Percentiles rank a stretch among this genome's conserved stretches.
These are phyloP conservation scores for Clonostachys byssicola DNA, from an alignment of 2,329 filamentous ascomycete genomes.

Conservation along the genomic window DNA sequence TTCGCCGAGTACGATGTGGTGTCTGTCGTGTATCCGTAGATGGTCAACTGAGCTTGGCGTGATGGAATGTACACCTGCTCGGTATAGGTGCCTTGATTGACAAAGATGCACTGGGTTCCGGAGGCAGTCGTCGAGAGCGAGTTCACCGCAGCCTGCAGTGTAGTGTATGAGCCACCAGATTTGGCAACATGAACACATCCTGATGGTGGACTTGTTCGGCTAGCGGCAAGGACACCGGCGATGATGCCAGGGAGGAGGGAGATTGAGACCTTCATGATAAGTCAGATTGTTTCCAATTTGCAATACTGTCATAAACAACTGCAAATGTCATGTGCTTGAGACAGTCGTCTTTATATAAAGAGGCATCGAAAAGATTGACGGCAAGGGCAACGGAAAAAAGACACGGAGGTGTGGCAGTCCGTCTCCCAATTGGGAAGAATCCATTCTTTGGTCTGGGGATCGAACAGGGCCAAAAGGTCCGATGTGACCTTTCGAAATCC, in stretches of 20 bases:
- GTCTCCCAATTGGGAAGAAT: no score
- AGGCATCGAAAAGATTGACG: no score
- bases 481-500: no score
- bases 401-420: no score
- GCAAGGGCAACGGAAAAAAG: no score
- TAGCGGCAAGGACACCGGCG: conserved; percentile 15
- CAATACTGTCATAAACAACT: no score
- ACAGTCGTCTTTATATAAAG: no score
- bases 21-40: conserved; percentile 55
- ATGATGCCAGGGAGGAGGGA: conserved; percentile 4
- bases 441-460: no score
- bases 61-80: conserved; percentile 52
- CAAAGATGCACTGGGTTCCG: conserved; percentile 55
- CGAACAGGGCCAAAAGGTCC: no score
- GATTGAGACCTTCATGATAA: background rate
- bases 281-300: no score
- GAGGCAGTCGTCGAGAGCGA: conserved; percentile 48
- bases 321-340: no score
- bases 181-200: conserved; percentile 45
- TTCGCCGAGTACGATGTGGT: conserved; percentile 49
- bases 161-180: conserved; percentile 24
- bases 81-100: conserved; percentile 58
- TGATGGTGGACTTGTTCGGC: conserved; percentile 31
- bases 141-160: conserved; percentile 50
- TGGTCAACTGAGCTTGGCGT: conserved; percentile 43